Evolutionary conservation across 441 rosid species (phyloP), one percentile per base, ranked within the genome.

Genomic region (Capsella rubella): DNA sequence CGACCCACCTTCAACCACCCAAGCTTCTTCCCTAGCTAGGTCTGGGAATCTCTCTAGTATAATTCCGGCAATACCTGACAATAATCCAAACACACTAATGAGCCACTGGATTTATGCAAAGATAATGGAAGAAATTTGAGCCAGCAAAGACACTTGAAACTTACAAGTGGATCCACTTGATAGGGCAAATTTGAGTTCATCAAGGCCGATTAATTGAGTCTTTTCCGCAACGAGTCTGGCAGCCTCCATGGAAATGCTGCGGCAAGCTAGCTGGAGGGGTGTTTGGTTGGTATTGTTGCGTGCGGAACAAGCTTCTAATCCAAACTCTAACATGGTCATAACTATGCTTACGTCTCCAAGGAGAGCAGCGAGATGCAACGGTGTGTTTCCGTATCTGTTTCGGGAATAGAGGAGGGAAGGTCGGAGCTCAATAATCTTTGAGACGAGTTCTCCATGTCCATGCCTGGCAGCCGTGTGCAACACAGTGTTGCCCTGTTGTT

Each of bases 361-460:
- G 37, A 82, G 45, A 65, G 82, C 85, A 3, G 88, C 87, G 51
- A 80, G 84, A 18, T 84, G 85, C 68, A 86, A 57, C 6, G 88
- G 84, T 1, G 84, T 87, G 82, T 84, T 83, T 82, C 55, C 1
- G 25, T 39, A 64, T 50, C 53, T 71, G 58, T 87, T 83, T 54
- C 63, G 78, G 29, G 73, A 76, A 2, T 4, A 1, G 53, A 73
- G 67, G 73, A 82, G 73, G 37, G 75, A 84, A 50, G 87, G 90
- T 59, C 78, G 61, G 77, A 68, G 14, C 79, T 71, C 74, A 68
- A 84, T 45, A 13, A 84, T 78, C 82, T 83, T 79, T 16, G 77
- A 39, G 11, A 73, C 85, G 64, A 87, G 40, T 15, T 69, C 85
- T 35, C 52, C 8, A 16, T 75, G 84, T 16, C 90, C 88, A 29